A percentile compares a stretch with the other conserved stretches of the same genome.
Conservation (phyloP, 1,284 basidiomycete species). For the Malassezia equina region DNA sequence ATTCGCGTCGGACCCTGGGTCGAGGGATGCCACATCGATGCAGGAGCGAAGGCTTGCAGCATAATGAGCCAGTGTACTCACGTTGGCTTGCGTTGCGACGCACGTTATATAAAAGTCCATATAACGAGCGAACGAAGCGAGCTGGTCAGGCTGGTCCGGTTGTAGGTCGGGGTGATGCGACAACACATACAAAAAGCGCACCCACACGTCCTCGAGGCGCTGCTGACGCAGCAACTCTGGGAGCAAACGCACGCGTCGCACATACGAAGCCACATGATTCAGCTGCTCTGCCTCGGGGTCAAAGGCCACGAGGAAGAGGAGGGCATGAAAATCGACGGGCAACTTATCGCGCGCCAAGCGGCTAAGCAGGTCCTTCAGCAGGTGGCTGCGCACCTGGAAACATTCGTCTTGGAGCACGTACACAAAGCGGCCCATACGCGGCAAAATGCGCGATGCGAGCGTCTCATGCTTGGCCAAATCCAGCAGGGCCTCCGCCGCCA, state of each 20-base stretch:
- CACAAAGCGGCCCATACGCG: conserved; percentile 55
- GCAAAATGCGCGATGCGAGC: conserved; percentile 55
- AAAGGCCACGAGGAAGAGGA: conserved; percentile 76
- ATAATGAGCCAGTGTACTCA: conserved; percentile 63
- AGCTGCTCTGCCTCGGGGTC: conserved; percentile 64
- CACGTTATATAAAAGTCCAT: conserved; percentile 76
- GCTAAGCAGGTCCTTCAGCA: conserved; percentile 65
- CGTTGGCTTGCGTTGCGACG: conserved; percentile 64
- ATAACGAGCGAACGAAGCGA: conserved; percentile 52
- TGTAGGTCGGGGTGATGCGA: conserved; percentile 89
- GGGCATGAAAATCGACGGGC: conserved; percentile 64
- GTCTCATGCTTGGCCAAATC: conserved; percentile 62
- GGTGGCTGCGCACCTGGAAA: conserved; percentile 69
- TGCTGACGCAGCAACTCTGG: conserved; percentile 20
- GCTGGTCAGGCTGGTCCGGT: conserved; percentile 65
- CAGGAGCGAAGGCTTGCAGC: conserved; percentile 76
- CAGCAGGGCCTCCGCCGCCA: conserved; percentile 68
- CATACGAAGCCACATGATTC: conserved; percentile 26
- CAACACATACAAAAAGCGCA: conserved; percentile 73
- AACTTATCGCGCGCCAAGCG: conserved; percentile 60
- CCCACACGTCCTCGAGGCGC: conserved; percentile 65
- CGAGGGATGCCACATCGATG: conserved; percentile 54
- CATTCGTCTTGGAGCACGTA: conserved; percentile 73
- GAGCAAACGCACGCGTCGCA: conserved; percentile 8
- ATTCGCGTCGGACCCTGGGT: conserved; percentile 5